Percentiles rank a stretch among this genome's conserved stretches.
Evolutionary conservation across 768 basidiomycete species (phyloP).

Genomic region (Leccinum pellstonianum): DNA sequence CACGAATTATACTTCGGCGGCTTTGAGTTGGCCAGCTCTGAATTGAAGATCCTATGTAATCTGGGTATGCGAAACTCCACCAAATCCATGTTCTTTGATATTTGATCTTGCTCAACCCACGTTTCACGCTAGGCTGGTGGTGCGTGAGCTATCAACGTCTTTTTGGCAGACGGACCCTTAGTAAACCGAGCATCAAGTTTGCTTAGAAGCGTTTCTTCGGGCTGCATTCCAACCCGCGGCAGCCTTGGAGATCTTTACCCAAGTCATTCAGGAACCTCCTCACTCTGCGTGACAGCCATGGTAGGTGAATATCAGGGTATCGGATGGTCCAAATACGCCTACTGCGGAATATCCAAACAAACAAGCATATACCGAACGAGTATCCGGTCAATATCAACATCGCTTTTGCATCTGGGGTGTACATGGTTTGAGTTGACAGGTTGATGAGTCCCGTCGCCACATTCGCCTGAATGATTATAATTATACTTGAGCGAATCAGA

Average conservation of each 20-base stretch:
- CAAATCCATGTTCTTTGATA: no score
- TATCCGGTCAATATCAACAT: conserved; percentile 66
- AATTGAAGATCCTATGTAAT: no score
- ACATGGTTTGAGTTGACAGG: conserved; percentile 78
- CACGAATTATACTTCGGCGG: no score
- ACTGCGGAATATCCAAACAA: conserved; percentile 57
- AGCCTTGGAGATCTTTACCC: conserved; percentile 57
- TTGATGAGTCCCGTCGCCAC: conserved; percentile 84
- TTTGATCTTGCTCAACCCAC: no score
- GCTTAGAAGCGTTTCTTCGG: conserved; percentile 29
- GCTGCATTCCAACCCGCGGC: conserved; percentile 62
- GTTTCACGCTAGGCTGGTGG: no score
- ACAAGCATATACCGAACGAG: conserved; percentile 50
- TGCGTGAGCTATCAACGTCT: no score
- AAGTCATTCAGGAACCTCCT: conserved; percentile 52
- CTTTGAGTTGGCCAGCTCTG: no score
- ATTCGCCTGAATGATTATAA: conserved; percentile 64
- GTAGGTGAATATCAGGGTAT: background rate
- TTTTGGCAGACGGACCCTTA: no score
- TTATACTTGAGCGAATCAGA: background rate
- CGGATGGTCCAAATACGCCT: conserved; percentile 35
- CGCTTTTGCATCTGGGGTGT: conserved; percentile 53
- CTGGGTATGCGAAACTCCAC: no score
- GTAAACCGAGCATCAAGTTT: background rate
- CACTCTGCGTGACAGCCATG: conserved; percentile 43